These are phyloP conservation scores for Penicillium sp. DNA, from an alignment of 2,329 filamentous ascomycete genomes.

Conservation along the genomic window DNA sequence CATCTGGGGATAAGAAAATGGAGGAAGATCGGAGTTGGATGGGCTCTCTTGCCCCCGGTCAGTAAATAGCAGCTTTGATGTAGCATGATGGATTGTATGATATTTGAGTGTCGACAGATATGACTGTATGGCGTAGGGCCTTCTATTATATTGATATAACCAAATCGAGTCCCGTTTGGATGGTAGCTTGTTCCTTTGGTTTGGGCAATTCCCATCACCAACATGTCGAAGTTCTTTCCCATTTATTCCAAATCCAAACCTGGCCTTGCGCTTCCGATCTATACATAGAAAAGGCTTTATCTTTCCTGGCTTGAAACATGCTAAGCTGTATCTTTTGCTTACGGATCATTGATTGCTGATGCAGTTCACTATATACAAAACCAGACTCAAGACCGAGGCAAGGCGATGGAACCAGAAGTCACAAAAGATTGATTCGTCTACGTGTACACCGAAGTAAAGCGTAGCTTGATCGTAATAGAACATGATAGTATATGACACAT, in stretches of 20 bases:
- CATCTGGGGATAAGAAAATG: conserved; percentile 10
- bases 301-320: too few species aligned
- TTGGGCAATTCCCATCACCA: background rate
- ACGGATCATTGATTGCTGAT: too few species aligned
- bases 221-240: background rate
- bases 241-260: background rate
- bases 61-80: background rate
- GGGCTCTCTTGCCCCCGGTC: conserved; percentile 29
- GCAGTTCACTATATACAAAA: background rate
- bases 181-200: background rate
- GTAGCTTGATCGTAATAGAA: background rate
- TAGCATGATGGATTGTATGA: background rate
- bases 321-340: too few species aligned
- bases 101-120: background rate
- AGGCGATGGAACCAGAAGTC: background rate
- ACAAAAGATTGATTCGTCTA: background rate
- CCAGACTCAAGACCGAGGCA: background rate
- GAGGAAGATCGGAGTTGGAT: conserved; percentile 33
- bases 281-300: too few species aligned
- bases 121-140: background rate
- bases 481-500: too few species aligned
- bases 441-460: background rate
- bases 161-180: background rate
- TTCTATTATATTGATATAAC: background rate
- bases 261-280: too few species aligned